Base-by-base conservation (phyloP, 192 early-diverging fungal species). In the Coemansia brasiliensis region DNA sequence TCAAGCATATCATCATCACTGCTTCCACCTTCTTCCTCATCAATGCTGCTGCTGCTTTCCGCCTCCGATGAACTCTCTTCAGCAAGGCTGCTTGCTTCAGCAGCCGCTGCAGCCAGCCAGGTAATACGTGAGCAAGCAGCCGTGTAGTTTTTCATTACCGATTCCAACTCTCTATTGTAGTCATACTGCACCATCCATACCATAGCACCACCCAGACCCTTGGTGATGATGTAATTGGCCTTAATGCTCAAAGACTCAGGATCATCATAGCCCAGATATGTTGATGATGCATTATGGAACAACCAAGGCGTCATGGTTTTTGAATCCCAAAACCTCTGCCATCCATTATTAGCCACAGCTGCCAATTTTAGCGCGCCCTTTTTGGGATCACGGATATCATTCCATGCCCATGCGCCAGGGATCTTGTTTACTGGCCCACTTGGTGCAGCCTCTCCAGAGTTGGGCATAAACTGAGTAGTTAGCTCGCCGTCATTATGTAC, bases 251-350 rank as follows among this genome's bases (percentile, higher is more conserved):
- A 52, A 8, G 87, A 87, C 11, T 71, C 63, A 4, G 75, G 50
- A 51, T 91, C 86, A 51, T 89, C 86, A 57, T 91, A 91, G 11
- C 86, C 85, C 55, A 91, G 85, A 50, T 84, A 87, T 9, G 70
- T 69, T 27, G 66, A 78, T 15, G 79, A 87, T 0, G 35, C 52
- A 16, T 73, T 74, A 41, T 88, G 84, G 55, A 82, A 85, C 18
- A 92, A 35, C 87, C 88, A 90, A 5, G 91, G 89, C 6, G 88
- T 89, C 56, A 79, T 54, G 15, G 83, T 84, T 11, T 52, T 67
- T 6, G 59, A 46, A 45, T 91, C 88, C 81, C 84, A 89, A 59
- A 77, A 69, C 21, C 86, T 80, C 15, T 82, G 52, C 87, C 87
- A 92, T 3, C 82, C 82, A 15, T 57, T 27, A 25, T 57, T 56